phyloP scores from a whole-genome alignment of 768 basidiomycete species.

The Hericium coralloides region DNA sequence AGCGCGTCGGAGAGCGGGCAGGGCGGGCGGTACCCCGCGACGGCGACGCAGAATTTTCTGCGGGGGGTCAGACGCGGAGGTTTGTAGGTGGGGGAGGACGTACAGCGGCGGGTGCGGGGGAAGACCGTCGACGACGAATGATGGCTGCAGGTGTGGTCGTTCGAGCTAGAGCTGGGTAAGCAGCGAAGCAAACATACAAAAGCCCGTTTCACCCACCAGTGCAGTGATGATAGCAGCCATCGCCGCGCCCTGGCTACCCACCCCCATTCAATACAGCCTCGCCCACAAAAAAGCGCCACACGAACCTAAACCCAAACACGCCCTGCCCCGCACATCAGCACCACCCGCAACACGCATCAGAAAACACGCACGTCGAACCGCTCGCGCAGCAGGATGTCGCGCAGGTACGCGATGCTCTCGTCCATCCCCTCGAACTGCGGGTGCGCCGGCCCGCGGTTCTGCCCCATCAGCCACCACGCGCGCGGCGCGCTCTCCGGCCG shows the following conservation, averaged over 20 bases:
- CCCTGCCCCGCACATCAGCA: conserved; percentile 37
- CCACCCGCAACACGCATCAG: conserved; percentile 44
- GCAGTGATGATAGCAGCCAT: conserved; percentile 65
- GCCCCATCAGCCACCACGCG: conserved; percentile 58
- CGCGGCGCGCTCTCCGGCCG: conserved; percentile 45
- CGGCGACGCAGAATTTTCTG: conserved; percentile 68
- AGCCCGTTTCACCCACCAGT: conserved; percentile 36
- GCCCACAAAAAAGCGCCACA: neutral
- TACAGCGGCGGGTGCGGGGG: conserved; percentile 70
- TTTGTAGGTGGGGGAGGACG: conserved; percentile 14
- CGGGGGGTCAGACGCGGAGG: neutral
- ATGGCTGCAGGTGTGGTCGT: conserved; percentile 39
- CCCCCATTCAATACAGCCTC: neutral
- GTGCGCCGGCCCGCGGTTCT: conserved; percentile 29
- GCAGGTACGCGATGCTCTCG: conserved; percentile 44
- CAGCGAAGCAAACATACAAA: too few species aligned
- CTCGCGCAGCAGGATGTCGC: conserved; percentile 46
- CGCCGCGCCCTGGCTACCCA: conserved; percentile 63
- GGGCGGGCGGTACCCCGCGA: conserved; percentile 56
- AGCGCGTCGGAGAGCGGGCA: conserved; percentile 39
- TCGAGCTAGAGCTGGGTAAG: conserved; percentile 33
- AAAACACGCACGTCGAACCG: conserved; percentile 52
- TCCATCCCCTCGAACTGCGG: conserved; percentile 47
- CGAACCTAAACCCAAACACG: conserved; percentile 71
- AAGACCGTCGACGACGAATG: conserved; percentile 54